Conservation (phyloP, 352 stramenopile species). For the Elongisporangium senticosum region DNA sequence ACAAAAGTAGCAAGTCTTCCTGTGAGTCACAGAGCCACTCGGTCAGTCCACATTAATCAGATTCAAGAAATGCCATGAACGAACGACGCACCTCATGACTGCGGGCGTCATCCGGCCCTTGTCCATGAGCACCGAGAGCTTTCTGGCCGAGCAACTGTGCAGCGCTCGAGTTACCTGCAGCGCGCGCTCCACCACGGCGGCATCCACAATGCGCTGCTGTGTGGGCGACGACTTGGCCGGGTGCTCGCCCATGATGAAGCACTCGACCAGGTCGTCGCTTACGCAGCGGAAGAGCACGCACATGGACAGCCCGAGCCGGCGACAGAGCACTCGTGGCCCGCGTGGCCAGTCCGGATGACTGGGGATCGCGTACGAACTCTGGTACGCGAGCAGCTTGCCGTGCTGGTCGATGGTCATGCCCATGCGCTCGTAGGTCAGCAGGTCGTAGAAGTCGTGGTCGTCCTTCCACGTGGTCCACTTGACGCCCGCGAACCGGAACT, state of each 20-base stretch:
- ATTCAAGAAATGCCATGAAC: background rate
- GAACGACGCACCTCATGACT: slow-evolving; percentile 14
- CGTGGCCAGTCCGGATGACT: slow-evolving; percentile 28
- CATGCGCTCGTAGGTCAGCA: slow-evolving; percentile 62
- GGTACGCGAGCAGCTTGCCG: slow-evolving; percentile 41
- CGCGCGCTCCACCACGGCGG: slow-evolving; percentile 30
- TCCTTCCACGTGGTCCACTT: slow-evolving; percentile 49
- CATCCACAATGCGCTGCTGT: slow-evolving; percentile 23
- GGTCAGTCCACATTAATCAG: too few species aligned
- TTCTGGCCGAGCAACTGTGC: slow-evolving; percentile 29
- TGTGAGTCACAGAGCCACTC: too few species aligned
- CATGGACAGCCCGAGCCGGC: slow-evolving; percentile 29
- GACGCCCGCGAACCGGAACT: slow-evolving; percentile 54
- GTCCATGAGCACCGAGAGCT: slow-evolving; percentile 26
- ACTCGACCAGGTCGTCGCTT: slow-evolving; percentile 47
- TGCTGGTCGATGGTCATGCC: slow-evolving; percentile 33
- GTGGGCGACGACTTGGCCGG: slow-evolving; percentile 16
- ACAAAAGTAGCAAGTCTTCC: too few species aligned
- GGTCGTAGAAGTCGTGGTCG: slow-evolving; percentile 19
- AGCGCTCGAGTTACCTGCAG: slow-evolving; percentile 31
- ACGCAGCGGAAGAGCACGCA: slow-evolving; percentile 51
- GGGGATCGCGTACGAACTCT: slow-evolving; percentile 6
- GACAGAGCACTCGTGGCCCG: slow-evolving; percentile 10
- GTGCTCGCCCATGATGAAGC: slow-evolving; percentile 46
- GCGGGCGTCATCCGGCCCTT: slow-evolving; percentile 24